A percentile compares a stretch with the other conserved stretches of the same genome.
Evolutionary conservation across 495 filamentous ascomycete genomes (phyloP).

Genomic region (Amorphotheca resinae): DNA sequence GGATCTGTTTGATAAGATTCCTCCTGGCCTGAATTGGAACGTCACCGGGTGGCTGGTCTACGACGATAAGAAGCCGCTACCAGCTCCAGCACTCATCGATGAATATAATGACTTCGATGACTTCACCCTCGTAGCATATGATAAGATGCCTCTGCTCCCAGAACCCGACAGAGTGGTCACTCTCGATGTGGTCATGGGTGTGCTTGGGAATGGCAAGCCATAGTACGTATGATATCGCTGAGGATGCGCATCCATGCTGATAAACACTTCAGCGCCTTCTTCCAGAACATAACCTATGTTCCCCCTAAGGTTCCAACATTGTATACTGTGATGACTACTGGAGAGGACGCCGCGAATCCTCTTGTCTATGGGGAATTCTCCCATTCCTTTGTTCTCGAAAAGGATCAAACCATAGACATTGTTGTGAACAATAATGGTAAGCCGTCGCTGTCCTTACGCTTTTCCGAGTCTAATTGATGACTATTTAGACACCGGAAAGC

Average conservation of each 20-base stretch:
- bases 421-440: slow-evolving; percentile 58
- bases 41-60: slow-evolving; percentile 74
- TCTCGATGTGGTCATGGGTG: slow-evolving; percentile 52
- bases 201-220: slow-evolving; percentile 60
- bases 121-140: slow-evolving; percentile 51
- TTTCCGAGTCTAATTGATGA: too few species aligned
- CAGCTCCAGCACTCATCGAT: slow-evolving; percentile 40
- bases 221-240: slow-evolving; percentile 36
- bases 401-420: slow-evolving; percentile 61
- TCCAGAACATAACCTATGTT: slow-evolving; percentile 70
- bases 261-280: slow-evolving; percentile 45
- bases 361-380: slow-evolving; percentile 63
- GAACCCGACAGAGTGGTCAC: slow-evolving; percentile 47
- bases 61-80: slow-evolving; percentile 44
- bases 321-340: slow-evolving; percentile 59
- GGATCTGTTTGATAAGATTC: slow-evolving; percentile 58
- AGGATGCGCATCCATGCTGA: neutral
- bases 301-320: slow-evolving; percentile 66
- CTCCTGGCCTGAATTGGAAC: slow-evolving; percentile 55
- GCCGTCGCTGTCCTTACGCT: too few species aligned
- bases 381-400: slow-evolving; percentile 53
- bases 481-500: slow-evolving; percentile 26
- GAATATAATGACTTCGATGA: slow-evolving; percentile 62
- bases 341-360: slow-evolving; percentile 47
- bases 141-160: slow-evolving; percentile 42